Evolutionary conservation across 1,284 basidiomycete species (phyloP).

Genomic region (Malassezia brasiliensis): DNA sequence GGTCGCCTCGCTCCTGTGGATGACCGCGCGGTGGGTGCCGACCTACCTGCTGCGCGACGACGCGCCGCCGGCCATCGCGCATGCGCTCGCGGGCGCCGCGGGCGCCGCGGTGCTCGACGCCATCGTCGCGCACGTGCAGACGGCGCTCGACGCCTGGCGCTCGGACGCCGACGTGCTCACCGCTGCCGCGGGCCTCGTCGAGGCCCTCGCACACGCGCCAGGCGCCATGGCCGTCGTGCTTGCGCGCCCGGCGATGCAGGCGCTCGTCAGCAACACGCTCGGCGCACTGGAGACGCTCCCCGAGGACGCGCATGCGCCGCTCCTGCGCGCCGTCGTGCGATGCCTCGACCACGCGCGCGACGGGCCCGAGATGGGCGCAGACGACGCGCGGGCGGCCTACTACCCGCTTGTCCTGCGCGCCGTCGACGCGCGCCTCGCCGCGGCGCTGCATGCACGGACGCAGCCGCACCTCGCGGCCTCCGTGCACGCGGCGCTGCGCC

Average conservation of each 20-base stretch:
- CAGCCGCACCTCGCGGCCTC: neutral
- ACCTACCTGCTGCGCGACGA: slow-evolving; percentile 28
- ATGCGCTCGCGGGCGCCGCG: slow-evolving; percentile 23
- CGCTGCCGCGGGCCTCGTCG: slow-evolving; percentile 27
- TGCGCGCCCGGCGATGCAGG: slow-evolving; percentile 25
- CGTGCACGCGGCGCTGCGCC: slow-evolving; percentile 4
- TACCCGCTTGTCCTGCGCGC: slow-evolving; percentile 21
- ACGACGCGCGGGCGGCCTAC: slow-evolving; percentile 16
- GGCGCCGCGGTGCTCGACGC: slow-evolving; percentile 24
- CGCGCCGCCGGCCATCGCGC: slow-evolving; percentile 8
- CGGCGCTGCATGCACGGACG: slow-evolving; percentile 2
- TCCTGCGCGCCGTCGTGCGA: slow-evolving; percentile 31
- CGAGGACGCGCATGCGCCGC: slow-evolving; percentile 29
- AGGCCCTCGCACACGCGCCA: slow-evolving; percentile 23
- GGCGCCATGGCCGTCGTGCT: slow-evolving; percentile 31
- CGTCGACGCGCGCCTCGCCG: slow-evolving; percentile 8
- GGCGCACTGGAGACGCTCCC: slow-evolving; percentile 26
- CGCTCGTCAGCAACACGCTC: slow-evolving; percentile 25
- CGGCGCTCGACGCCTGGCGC: slow-evolving; percentile 27
- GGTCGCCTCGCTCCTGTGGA: slow-evolving; percentile 33
- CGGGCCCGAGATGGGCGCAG: slow-evolving; percentile 4
- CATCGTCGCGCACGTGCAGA: slow-evolving; percentile 20
- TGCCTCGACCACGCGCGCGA: slow-evolving; percentile 33
- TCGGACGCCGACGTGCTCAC: slow-evolving; percentile 33
- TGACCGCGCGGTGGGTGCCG: slow-evolving; percentile 37